Evolutionary conservation across 257 asterid genomes (phyloP).

Genomic region (Phtheirospermum japonicum): DNA sequence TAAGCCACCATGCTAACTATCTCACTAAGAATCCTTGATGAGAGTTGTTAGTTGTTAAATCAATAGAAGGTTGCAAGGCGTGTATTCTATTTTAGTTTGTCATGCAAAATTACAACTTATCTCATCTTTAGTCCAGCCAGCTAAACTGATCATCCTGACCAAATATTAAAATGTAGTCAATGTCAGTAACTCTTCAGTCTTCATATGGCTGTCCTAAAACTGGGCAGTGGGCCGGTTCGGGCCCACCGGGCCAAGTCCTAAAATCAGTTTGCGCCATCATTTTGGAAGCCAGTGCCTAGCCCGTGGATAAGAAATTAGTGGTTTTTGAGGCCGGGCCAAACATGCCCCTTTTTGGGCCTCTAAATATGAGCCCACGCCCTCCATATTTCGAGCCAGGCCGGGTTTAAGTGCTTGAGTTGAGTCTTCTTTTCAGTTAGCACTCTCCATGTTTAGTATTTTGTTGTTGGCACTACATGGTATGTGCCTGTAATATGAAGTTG

Average conservation of each 20-base stretch:
- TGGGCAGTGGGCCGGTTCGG: too few species aligned
- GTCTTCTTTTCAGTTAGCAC: conserved; percentile 12
- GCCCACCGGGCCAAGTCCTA: too few species aligned
- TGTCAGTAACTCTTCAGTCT: too few species aligned
- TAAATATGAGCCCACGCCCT: too few species aligned
- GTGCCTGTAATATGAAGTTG: not conserved
- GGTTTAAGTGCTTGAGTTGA: not conserved
- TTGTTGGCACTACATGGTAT: not conserved
- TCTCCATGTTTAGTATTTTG: not conserved
- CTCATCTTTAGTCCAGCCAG: not conserved
- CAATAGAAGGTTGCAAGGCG: not conserved
- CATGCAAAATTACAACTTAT: not conserved
- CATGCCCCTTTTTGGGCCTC: too few species aligned
- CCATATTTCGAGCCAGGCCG: too few species aligned
- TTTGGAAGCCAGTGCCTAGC: too few species aligned
- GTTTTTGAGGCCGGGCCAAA: too few species aligned
- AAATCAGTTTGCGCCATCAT: too few species aligned
- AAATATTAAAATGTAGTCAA: not conserved
- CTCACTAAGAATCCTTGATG: conserved; percentile 5
- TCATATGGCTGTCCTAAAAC: not conserved
- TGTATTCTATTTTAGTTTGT: not conserved
- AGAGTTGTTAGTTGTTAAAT: not conserved
- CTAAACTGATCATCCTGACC: not conserved
- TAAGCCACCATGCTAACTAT: conserved; percentile 13
- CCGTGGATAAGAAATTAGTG: too few species aligned